phyloP scores from a whole-genome alignment of 208 protist species.

The Naegleria lovaniensis region DNA sequence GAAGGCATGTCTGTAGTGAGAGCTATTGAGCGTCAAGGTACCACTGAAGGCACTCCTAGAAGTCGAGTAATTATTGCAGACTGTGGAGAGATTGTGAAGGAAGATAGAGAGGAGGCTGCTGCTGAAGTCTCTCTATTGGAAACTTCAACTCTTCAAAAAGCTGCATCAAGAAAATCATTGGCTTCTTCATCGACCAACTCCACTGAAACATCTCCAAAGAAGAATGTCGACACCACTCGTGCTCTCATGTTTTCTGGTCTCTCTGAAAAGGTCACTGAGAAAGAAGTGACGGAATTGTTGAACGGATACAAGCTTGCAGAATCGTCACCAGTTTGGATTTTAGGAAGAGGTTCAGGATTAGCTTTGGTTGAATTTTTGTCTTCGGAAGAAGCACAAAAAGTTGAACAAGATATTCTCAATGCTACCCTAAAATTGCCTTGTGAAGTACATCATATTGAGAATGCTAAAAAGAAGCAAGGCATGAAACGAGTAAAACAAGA shows the following conservation, averaged over 20 bases:
- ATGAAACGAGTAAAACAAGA: background rate
- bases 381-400: background rate
- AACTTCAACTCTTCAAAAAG: too few relatives aligned
- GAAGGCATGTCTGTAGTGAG: background rate
- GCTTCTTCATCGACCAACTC: background rate
- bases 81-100: constrained; percentile 18
- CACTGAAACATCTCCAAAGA: background rate
- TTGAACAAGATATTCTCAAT: background rate
- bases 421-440: background rate
- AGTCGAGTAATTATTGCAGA: background rate
- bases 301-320: background rate
- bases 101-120: background rate
- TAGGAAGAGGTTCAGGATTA: background rate
- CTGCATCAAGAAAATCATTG: background rate
- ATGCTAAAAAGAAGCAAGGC: background rate
- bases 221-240: background rate
- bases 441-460: background rate
- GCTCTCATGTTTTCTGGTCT: background rate
- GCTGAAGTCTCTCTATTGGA: background rate
- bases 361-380: background rate
- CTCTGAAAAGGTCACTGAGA: background rate
- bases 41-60: background rate
- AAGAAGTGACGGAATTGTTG: background rate
- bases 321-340: background rate
- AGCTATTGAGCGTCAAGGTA: background rate